These are phyloP conservation scores for Mycena epipterygia DNA, from an alignment of 768 basidiomycete genomes.

Conservation along the genomic window DNA sequence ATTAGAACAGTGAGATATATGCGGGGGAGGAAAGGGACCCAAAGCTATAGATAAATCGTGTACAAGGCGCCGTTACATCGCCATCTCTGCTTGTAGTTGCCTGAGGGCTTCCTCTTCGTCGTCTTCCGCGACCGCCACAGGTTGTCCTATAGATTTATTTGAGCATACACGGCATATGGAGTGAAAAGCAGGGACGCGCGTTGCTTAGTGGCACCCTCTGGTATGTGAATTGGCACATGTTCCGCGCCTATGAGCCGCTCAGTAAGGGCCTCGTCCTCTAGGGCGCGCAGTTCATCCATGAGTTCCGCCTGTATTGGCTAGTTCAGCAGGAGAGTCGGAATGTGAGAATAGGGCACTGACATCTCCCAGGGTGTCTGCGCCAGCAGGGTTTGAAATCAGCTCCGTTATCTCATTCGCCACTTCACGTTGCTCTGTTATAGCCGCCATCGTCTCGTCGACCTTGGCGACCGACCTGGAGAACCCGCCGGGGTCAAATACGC, in stretches of 20 bases:
- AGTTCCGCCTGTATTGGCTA: conserved; percentile 74
- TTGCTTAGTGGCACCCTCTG: conserved; percentile 72
- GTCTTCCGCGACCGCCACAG: conserved; percentile 73
- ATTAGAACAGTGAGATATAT: conserved; percentile 36
- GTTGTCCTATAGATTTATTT: conserved; percentile 41
- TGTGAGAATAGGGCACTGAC: conserved; percentile 56
- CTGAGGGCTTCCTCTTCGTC: conserved; percentile 93
- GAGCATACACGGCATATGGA: background rate
- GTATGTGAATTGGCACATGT: conserved; percentile 89
- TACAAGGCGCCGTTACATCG: conserved; percentile 72
- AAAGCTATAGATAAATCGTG: conserved; percentile 32
- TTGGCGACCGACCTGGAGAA: conserved; percentile 80
- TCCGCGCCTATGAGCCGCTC: conserved; percentile 89
- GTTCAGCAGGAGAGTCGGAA: conserved; percentile 18
- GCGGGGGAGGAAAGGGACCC: conserved; percentile 35
- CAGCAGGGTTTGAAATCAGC: conserved; percentile 81
- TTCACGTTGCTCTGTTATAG: conserved; percentile 91
- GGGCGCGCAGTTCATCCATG: conserved; percentile 81
- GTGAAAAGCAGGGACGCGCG: too few species aligned
- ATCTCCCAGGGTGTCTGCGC: conserved; percentile 76
- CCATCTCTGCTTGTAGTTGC: conserved; percentile 88
- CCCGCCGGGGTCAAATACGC: background rate
- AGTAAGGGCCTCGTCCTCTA: conserved; percentile 92
- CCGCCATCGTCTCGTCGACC: conserved; percentile 91
- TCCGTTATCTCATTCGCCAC: conserved; percentile 94